A percentile compares a stretch with the other conserved stretches of the same genome.
Conservation (phyloP, 768 basidiomycete species). For the Russula sp. region DNA sequence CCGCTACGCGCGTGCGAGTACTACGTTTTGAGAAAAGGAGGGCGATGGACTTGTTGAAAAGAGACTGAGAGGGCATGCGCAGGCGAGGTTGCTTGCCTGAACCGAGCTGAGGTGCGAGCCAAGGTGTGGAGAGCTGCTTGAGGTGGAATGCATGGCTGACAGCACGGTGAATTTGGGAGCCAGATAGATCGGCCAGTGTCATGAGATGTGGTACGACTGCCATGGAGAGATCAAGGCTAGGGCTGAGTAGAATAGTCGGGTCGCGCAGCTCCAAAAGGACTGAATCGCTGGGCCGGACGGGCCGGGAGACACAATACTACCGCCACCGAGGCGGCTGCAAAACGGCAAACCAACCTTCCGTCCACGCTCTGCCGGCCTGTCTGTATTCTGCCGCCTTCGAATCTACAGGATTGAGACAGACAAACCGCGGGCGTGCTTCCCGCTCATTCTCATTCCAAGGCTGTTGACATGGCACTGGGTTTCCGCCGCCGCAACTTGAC, state of each 20-base stretch:
- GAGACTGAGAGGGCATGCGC: constrained; percentile 62
- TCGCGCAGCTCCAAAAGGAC: no score
- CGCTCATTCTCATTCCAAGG: neutral
- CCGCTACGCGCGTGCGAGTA: constrained; percentile 83
- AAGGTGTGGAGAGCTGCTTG: constrained; percentile 57
- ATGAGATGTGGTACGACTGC: constrained; percentile 58
- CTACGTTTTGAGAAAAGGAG: constrained; percentile 90
- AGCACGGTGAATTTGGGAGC: constrained; percentile 61
- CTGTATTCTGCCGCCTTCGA: neutral
- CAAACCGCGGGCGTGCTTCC: neutral
- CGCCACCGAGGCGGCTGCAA: no score
- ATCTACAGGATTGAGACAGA: neutral
- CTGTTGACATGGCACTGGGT: constrained; percentile 9
- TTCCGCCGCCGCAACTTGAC: constrained; percentile 45
- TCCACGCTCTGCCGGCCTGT: neutral
- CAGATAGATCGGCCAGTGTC: constrained; percentile 82
- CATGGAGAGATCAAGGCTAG: neutral
- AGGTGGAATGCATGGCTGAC: constrained; percentile 57
- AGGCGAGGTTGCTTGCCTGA: constrained; percentile 30
- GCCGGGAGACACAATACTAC: no score
- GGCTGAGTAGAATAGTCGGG: neutral
- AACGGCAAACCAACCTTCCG: no score
- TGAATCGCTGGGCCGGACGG: no score
- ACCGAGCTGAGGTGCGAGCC: constrained; percentile 49
- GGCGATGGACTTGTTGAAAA: constrained; percentile 80